Percentiles rank a stretch among this genome's conserved stretches.
phyloP scores from a whole-genome alignment of 1,284 basidiomycete species.

The Tausonia pullulans region DNA sequence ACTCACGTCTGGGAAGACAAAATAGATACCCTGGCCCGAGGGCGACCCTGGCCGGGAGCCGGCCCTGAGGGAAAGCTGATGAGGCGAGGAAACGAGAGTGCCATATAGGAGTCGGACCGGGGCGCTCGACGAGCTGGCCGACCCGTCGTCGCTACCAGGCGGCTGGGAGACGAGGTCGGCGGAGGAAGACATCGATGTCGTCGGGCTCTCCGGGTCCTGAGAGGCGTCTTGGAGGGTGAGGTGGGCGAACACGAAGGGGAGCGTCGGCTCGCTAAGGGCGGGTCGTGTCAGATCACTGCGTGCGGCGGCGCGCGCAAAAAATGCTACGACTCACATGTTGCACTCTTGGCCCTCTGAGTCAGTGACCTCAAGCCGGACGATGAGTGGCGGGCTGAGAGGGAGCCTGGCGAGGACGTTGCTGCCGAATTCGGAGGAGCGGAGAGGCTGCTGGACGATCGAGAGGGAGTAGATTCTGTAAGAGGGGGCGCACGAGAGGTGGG shows the following conservation, averaged over 20 bases:
- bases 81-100: constrained; percentile 65
- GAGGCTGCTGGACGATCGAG: constrained; percentile 50
- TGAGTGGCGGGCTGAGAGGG: constrained; percentile 65
- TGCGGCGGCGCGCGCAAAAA: background rate
- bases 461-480: background rate
- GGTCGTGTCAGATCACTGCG: background rate
- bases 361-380: constrained; percentile 62
- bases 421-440: constrained; percentile 65
- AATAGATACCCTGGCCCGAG: constrained; percentile 52
- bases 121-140: background rate
- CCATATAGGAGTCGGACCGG: constrained; percentile 63
- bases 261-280: constrained; percentile 46
- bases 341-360: constrained; percentile 36
- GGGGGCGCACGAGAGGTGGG: no score
- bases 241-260: constrained; percentile 46
- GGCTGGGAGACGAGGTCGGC: no score
- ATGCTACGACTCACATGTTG: constrained; percentile 35
- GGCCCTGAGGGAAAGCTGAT: constrained; percentile 40
- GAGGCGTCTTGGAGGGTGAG: background rate
- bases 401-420: constrained; percentile 60
- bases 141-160: background rate
- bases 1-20: constrained; percentile 80
- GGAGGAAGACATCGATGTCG: background rate
- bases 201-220: background rate
- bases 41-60: constrained; percentile 39